Base-by-base conservation (phyloP, 2,329 filamentous ascomycete genomes). In the Dactylellina haptotyla region DNA sequence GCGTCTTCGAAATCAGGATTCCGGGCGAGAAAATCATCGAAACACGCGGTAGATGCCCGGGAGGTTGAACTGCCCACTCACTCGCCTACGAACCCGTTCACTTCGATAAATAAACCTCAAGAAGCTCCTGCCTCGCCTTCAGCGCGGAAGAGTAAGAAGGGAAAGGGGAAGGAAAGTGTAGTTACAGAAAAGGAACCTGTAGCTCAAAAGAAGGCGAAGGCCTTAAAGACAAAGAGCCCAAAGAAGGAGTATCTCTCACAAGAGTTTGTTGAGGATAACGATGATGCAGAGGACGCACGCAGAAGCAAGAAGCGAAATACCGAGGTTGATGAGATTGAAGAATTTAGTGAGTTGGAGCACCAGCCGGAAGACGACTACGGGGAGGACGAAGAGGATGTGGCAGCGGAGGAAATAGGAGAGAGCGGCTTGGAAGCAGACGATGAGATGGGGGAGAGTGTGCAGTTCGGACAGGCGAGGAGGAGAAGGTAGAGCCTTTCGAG, bases 361-460 rank as follows among this genome's bases (percentile, higher is more conserved):
- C 8, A 10, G 20, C 45, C 3, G 25, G 20, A 16, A 23, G 20
- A 12, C 2, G 20, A 48, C n/a, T 23, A 16, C n/a, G 14, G 16
- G 16, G 20, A 57, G 1, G 12, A 23, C 6, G 14, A 59, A 12
- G n/a, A 30, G 9, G 39, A 25, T 18, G 32, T 26, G 25, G 37
- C 1, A 0, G 45, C 46, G 28, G 32, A 26, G 5, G 59, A 30
- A 5, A 4, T 32, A 5, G 28, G 8, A 10, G 57, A 46, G 9
- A 32, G 26, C 23, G 57, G 57, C 0, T 51, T 30, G 10, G 51
- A 64, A 34, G 66, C 66, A 14, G 66, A 64, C 30, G 58, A 64
- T 39, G 66, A 64, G 30, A 64, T 58, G 66, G 58, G 66, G 5
- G 58, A 64, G 45, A 72, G 66, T 48, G 66, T 58, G 1, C 37